Base-by-base conservation (phyloP, 2,329 filamentous ascomycete species). In the Huntiella savannae region DNA sequence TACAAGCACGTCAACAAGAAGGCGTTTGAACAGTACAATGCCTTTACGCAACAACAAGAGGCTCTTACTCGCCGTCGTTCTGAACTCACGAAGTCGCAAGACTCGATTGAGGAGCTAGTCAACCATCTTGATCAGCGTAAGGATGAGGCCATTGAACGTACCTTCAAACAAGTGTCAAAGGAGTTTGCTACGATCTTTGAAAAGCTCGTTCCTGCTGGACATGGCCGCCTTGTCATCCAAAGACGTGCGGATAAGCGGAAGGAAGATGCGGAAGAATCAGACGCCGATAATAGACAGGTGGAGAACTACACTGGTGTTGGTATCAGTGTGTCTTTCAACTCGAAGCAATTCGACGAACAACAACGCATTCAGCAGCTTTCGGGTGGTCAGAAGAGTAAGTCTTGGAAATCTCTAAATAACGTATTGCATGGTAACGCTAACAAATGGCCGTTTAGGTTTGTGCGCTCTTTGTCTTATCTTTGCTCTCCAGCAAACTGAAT, bases 1-100 rank as follows among this genome's bases (percentile, higher is more conserved):
- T 96, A 91, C 65, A 85, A 86, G 47, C 85, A 95, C 56, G 87
- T 98, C 64, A 98, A 98, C 73, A 98, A 96, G 66, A 96, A 98
- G 65, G 91, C 91, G 0, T 94, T 96, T 58, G 92, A 98, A 63
- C 91, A 98, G 61, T 98, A 96, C 67, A 92, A 88, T 65, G 93
- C 79, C 64, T 98, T 96, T 60, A 95, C 88, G 5, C 82, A 79
- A 43, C 85, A 95, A 62, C 81, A 92, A 48, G 87, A 94, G 51
- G 80, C 81, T 16, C 70, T 98, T 13, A 82, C 82, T 43, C 81
- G 82, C 57, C 81, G 91, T 54, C 77, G 88, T 43, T 75, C 79
- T 55, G 91, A 96, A 59, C 75, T 98, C 8, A 85, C 94, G 55
- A 78, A 77, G 11, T 88, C 83, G 2, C 85, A 93, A 54, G 71